Evolutionary conservation across 2,329 filamentous ascomycete genomes (phyloP).

Genomic region (Alternaria brassicicola): DNA sequence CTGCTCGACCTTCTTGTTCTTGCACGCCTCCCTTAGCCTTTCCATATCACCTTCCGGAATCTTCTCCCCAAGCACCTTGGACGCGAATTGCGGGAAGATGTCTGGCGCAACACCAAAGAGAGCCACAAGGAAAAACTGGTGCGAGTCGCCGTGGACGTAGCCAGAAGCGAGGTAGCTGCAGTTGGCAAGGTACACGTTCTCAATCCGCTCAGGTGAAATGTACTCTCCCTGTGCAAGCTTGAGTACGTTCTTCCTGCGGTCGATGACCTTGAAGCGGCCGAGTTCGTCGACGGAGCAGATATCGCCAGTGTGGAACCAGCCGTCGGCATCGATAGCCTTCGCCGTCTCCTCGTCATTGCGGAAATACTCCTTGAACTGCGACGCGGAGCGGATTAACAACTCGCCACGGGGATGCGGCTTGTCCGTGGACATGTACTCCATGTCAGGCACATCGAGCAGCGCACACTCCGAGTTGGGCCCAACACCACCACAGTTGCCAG

Average conservation of each 20-base stretch:
- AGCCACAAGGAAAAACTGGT: constrained; percentile 80
- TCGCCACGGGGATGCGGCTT: constrained; percentile 90
- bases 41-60: constrained; percentile 69
- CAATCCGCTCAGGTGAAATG: constrained; percentile 94
- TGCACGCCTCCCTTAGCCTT: constrained; percentile 69
- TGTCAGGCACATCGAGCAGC: constrained; percentile 85
- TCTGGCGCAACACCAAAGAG: constrained; percentile 89
- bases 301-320: constrained; percentile 97
- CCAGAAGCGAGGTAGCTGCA: constrained; percentile 77
- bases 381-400: constrained; percentile 80
- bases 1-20: constrained; percentile 72
- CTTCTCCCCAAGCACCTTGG: constrained; percentile 72
- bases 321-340: constrained; percentile 81
- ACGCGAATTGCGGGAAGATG: constrained; percentile 79
- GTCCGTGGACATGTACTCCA: constrained; percentile 89
- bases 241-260: constrained; percentile 98
- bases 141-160: constrained; percentile 88
- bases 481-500: constrained; percentile 82
- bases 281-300: constrained; percentile 83
- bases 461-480: constrained; percentile 74
- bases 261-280: constrained; percentile 90
- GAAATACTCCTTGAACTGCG: constrained; percentile 85
- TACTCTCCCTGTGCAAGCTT: constrained; percentile 98
- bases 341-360: constrained; percentile 86
- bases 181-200: constrained; percentile 89